Percentiles rank a stretch among this genome's conserved stretches.
phyloP scores from a whole-genome alignment of 768 basidiomycete species.

The Russula ochroleuca region DNA sequence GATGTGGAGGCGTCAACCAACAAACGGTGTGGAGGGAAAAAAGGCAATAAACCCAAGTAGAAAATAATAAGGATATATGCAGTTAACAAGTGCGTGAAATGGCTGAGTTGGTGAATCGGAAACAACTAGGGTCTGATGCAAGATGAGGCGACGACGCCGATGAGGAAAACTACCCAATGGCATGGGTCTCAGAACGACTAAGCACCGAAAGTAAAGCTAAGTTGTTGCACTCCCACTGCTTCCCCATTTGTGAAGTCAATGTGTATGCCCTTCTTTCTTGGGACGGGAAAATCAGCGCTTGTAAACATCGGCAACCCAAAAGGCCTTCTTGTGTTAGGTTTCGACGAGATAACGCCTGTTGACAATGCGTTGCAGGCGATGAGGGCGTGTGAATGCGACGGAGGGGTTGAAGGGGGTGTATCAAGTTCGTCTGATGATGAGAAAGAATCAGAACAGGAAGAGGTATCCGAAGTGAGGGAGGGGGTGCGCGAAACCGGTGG shows the following conservation, averaged over 20 bases:
- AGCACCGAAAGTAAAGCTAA: slow-evolving; percentile 10
- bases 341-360: background rate
- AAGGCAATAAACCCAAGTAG: background rate
- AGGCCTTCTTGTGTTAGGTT: background rate
- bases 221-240: background rate
- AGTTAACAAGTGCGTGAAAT: background rate
- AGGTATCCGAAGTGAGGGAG: slow-evolving; percentile 12
- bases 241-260: background rate
- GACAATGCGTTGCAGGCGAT: background rate
- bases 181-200: too few species aligned
- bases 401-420: slow-evolving; percentile 22
- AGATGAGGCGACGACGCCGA: background rate
- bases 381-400: background rate
- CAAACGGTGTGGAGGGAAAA: background rate
- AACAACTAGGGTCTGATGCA: background rate
- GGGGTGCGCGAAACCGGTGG: slow-evolving; percentile 9
- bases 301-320: background rate
- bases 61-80: slow-evolving; percentile 1
- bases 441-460: slow-evolving; percentile 12
- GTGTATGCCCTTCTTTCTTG: background rate
- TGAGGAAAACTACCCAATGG: background rate
- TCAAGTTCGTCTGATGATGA: slow-evolving; percentile 25
- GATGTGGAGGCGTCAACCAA: background rate
- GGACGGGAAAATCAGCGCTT: background rate
- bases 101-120: background rate